A percentile compares a stretch with the other conserved stretches of the same genome.
Conservation (phyloP, 371 early-diverging fungal species). For the Syncephalis plumigaleata region DNA sequence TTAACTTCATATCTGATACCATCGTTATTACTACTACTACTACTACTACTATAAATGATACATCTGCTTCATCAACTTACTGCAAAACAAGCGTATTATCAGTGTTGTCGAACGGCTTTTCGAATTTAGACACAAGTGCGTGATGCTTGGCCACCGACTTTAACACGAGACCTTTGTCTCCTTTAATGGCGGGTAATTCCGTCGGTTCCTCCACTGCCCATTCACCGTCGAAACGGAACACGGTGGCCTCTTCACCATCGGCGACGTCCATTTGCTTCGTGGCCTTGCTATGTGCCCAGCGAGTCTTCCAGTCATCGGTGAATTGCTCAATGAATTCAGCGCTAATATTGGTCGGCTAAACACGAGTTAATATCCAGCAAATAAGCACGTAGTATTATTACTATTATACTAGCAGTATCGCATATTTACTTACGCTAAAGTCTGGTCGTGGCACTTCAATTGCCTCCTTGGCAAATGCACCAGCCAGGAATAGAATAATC, state of each 20-base stretch:
- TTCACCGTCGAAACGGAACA: slow-evolving; percentile 40
- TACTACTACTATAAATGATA: no score
- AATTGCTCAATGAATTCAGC: slow-evolving; percentile 64
- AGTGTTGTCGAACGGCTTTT: slow-evolving; percentile 56
- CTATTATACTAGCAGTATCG: no score
- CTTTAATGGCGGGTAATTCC: slow-evolving; percentile 28
- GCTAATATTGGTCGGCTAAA: slow-evolving; percentile 10
- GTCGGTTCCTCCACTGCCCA: slow-evolving; percentile 54
- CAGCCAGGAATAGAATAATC: no score
- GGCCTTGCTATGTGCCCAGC: slow-evolving; percentile 49
- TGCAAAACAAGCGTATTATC: slow-evolving; percentile 77
- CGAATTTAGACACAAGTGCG: slow-evolving; percentile 57
- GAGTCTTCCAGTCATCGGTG: slow-evolving; percentile 21
- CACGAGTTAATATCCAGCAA: no score
- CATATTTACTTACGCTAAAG: no score
- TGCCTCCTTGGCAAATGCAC: no score
- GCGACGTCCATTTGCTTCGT: slow-evolving; percentile 30
- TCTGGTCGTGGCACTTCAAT: no score
- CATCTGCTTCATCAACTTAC: no score
- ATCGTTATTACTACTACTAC: no score
- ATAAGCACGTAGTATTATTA: no score
- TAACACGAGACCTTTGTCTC: slow-evolving; percentile 50
- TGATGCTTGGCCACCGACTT: slow-evolving; percentile 64
- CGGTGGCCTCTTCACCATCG: slow-evolving; percentile 27
- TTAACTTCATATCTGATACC: slow-evolving; percentile 60